Evolutionary conservation across 2,329 filamentous ascomycete species (phyloP).

Genomic region (Cercospora sp.): DNA sequence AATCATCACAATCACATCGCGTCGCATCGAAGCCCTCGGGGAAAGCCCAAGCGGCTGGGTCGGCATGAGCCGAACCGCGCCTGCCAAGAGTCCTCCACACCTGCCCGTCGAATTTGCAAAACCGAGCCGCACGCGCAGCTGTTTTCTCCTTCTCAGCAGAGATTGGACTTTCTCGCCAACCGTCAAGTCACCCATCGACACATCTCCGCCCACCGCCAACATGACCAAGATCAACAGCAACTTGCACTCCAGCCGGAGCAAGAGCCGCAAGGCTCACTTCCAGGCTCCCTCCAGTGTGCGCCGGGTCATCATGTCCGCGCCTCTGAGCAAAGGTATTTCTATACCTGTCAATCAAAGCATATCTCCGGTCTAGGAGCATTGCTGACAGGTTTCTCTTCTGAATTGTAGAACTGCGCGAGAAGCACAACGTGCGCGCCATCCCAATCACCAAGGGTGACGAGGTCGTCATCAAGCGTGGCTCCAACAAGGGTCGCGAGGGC

Average conservation of each 20-base stretch:
- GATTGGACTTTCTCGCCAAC: conserved; percentile 22
- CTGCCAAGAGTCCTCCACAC: conserved; percentile 14
- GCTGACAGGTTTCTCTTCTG: conserved; percentile 26
- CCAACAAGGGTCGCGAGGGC: conserved; percentile 97
- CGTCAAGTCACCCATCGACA: conserved; percentile 15
- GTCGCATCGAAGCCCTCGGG: conserved; percentile 6
- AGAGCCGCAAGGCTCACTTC: conserved; percentile 99
- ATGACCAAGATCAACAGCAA: conserved; percentile 71
- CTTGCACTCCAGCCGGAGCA: conserved; percentile 84
- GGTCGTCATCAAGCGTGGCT: conserved; percentile 85
- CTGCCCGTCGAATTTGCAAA: conserved; percentile 9
- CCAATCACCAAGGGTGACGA: conserved; percentile 89
- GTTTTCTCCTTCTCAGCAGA: conserved; percentile 8
- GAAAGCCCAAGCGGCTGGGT: neutral
- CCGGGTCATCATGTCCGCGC: conserved; percentile 95
- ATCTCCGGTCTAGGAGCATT: conserved; percentile 20
- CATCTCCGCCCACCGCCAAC: conserved; percentile 46
- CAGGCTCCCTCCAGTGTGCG: conserved; percentile 89
- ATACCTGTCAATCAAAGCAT: conserved; percentile 19
- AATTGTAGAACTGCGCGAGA: conserved; percentile 75
- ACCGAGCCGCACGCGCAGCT: neutral
- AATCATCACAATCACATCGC: neutral
- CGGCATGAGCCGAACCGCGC: neutral
- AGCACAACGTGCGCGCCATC: conserved; percentile 98
- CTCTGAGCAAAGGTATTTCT: conserved; percentile 72